These are phyloP conservation scores for Nigrospora sphaerica DNA, from an alignment of 2,329 filamentous ascomycete species.

Conservation along the genomic window DNA sequence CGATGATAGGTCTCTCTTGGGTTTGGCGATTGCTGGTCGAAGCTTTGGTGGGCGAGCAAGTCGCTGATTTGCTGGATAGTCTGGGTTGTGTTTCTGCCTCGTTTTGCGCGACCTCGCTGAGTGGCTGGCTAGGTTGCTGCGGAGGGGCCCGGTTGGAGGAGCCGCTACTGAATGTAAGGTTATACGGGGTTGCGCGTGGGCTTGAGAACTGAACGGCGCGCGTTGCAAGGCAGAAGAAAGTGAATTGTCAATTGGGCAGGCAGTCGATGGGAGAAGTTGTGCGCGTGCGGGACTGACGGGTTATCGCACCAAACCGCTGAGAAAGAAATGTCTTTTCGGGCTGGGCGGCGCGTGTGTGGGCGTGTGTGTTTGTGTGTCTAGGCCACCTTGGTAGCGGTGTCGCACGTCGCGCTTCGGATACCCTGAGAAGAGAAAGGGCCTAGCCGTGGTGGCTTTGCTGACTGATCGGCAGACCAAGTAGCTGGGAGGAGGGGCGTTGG, in stretches of 20 bases:
- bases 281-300: not conserved
- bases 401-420: too few species aligned
- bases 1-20: slow-evolving; percentile 44
- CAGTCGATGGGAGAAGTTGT: not conserved
- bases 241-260: not conserved
- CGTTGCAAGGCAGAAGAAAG: not conserved
- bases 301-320: too few species aligned
- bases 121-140: slow-evolving; percentile 19
- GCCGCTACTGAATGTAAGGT: slow-evolving; percentile 4
- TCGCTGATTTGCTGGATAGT: slow-evolving; percentile 43
- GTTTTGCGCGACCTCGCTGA: slow-evolving; percentile 23
- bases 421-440: too few species aligned
- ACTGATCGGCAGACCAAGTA: too few species aligned
- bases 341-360: not conserved
- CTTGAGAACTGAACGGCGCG: not conserved
- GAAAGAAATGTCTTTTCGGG: not conserved
- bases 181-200: slow-evolving; percentile 2
- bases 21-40: slow-evolving; percentile 23
- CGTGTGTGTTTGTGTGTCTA: too few species aligned
- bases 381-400: too few species aligned
- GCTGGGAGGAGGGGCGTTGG: not conserved
- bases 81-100: slow-evolving; percentile 14
- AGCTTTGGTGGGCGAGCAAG: slow-evolving; percentile 30
- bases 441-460: too few species aligned
- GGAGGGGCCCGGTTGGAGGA: slow-evolving; percentile 8